Evolutionary conservation across 2,329 filamentous ascomycete species (phyloP).

Genomic region (Cytospora paraplurivora): DNA sequence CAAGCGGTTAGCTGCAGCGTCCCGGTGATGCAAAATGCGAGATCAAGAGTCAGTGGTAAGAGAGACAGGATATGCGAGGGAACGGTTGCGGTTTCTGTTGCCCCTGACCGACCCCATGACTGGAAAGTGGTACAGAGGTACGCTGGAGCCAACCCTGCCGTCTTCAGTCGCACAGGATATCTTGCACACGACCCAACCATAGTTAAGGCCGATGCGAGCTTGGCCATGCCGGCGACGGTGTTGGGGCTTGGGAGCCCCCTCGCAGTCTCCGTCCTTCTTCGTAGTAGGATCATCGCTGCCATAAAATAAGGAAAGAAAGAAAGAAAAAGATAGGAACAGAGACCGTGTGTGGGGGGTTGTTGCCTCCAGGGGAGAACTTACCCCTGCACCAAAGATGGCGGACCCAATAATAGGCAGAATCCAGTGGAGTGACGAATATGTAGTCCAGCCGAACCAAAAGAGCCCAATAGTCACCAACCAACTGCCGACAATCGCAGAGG

Average conservation of each 20-base stretch:
- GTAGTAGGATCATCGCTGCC: not conserved
- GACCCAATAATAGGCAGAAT: slow-evolving; percentile 75
- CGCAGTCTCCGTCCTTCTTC: not conserved
- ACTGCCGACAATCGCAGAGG: slow-evolving; percentile 73
- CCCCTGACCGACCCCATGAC: slow-evolving; percentile 38
- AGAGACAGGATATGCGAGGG: slow-evolving; percentile 22
- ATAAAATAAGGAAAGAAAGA: slow-evolving; percentile 17
- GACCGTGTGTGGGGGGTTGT: too few species aligned
- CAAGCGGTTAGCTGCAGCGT: slow-evolving; percentile 38
- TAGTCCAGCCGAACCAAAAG: slow-evolving; percentile 89
- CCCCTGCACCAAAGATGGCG: slow-evolving; percentile 68
- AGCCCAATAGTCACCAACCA: slow-evolving; percentile 77
- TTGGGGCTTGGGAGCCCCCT: not conserved
- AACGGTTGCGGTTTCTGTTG: not conserved
- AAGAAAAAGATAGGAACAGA: not conserved
- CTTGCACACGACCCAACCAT: slow-evolving; percentile 4
- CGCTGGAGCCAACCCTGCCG: not conserved
- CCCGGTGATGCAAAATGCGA: slow-evolving; percentile 39
- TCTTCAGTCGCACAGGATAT: slow-evolving; percentile 5
- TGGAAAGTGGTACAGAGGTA: slow-evolving; percentile 29
- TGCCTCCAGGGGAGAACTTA: slow-evolving; percentile 45
- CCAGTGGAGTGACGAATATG: slow-evolving; percentile 73
- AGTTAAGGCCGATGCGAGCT: slow-evolving; percentile 10
- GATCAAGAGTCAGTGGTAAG: slow-evolving; percentile 28
- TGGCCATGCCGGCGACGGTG: not conserved